Evolutionary conservation across 371 early-diverging fungal genomes (phyloP).

Genomic region (Batkoa obscura): DNA sequence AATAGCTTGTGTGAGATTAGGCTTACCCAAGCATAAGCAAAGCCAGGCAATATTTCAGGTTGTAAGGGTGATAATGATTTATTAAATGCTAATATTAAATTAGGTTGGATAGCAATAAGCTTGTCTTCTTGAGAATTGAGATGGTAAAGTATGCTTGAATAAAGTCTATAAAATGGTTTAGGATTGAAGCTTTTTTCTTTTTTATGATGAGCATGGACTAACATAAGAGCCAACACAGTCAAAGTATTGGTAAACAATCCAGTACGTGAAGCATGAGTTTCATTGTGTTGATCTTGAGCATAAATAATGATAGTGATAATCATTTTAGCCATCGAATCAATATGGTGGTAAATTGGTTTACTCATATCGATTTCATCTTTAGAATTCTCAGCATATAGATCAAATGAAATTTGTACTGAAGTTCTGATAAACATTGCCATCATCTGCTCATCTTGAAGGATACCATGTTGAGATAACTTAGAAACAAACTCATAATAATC

Average conservation of each 20-base stretch:
- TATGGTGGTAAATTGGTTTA: conserved; percentile 40
- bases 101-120: conserved; percentile 45
- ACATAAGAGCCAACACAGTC: conserved; percentile 61
- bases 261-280: conserved; percentile 20
- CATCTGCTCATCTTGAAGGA: conserved; percentile 50
- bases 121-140: conserved; percentile 47
- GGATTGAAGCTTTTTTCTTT: conserved; percentile 68
- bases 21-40: conserved; percentile 91
- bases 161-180: conserved; percentile 76
- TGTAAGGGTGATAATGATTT: conserved; percentile 68
- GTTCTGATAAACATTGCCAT: conserved; percentile 74
- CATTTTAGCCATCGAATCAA: conserved; percentile 69
- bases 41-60: conserved; percentile 82
- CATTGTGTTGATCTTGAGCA: conserved; percentile 20
- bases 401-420: conserved; percentile 63
- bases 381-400: conserved; percentile 44
- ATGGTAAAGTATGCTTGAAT: conserved; percentile 67
- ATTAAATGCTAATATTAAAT: conserved; percentile 46
- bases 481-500: conserved; percentile 33
- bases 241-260: conserved; percentile 48
- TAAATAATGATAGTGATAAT: conserved; percentile 48
- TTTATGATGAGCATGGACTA: conserved; percentile 69
- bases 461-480: conserved; percentile 52
- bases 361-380: conserved; percentile 20
- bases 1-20: conserved; percentile 81